These are phyloP conservation scores for Hordeum pubiflorum DNA, from an alignment of 202 grass and related monocot genomes.

Conservation along the genomic window DNA sequence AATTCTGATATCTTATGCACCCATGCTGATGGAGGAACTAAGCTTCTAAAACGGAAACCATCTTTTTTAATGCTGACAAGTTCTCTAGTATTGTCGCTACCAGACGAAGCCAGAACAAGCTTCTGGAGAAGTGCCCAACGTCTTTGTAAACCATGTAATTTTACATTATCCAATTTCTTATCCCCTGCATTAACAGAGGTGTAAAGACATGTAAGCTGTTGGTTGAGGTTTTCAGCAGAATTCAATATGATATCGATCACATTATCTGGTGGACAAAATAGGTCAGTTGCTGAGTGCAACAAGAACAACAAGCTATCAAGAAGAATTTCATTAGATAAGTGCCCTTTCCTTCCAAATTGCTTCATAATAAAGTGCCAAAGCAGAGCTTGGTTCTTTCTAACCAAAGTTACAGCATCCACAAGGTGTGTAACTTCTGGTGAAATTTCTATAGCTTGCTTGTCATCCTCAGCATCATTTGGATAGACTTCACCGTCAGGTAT, in stretches of 20 bases:
- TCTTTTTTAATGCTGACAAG: slow-evolving; percentile 35
- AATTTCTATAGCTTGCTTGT: slow-evolving; percentile 56
- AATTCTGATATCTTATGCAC: slow-evolving; percentile 75
- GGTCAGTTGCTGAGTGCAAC: slow-evolving; percentile 73
- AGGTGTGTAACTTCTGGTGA: slow-evolving; percentile 43
- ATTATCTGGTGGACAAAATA: slow-evolving; percentile 69
- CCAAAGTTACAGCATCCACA: slow-evolving; percentile 86
- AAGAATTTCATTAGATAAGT: slow-evolving; percentile 68
- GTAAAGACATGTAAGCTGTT: slow-evolving; percentile 60
- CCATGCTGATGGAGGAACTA: slow-evolving; percentile 80
- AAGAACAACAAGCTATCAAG: slow-evolving; percentile 84
- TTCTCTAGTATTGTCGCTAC: slow-evolving; percentile 53
- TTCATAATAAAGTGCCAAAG: slow-evolving; percentile 67
- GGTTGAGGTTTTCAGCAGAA: slow-evolving; percentile 70
- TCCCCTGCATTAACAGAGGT: slow-evolving; percentile 42
- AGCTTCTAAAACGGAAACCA: slow-evolving; percentile 69
- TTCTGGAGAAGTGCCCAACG: slow-evolving; percentile 76
- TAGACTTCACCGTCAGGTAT: slow-evolving; percentile 40
- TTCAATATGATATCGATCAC: slow-evolving; percentile 80
- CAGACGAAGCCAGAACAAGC: slow-evolving; percentile 76
- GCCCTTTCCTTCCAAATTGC: slow-evolving; percentile 62
- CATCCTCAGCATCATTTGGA: slow-evolving; percentile 31
- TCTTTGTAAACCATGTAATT: slow-evolving; percentile 63
- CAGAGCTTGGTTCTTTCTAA: slow-evolving; percentile 79
- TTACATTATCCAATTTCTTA: slow-evolving; percentile 50